Base-by-base conservation (phyloP, 805 yeast species). In the Komagataella mondaviorum region DNA sequence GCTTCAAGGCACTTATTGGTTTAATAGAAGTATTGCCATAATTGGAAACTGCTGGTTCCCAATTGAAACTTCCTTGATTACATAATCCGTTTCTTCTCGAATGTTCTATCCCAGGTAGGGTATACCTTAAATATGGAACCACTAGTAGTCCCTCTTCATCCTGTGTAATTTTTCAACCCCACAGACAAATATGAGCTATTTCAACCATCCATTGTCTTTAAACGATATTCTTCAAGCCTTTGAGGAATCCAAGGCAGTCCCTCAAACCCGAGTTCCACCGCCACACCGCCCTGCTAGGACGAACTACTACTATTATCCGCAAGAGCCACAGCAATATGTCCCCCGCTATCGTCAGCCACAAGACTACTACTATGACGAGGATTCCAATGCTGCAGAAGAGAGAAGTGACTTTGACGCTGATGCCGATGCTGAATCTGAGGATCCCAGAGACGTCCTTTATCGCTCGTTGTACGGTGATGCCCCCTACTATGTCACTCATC, bases 401-500 rank as follows among this genome's bases (percentile, higher is more conserved):
- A 30, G 39, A 30, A 30, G 39, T 14, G 39, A 30, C 12, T 30
- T 30, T 45, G 47, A n/a, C 7, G 49, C 22, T 18, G 49, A 47
- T 6, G 17, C 49, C n/a, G 49, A 47, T 17, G 44, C 20, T 18
- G 49, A 47, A 17, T 23, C 22, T 23, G 49, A 47, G 47, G 49
- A 47, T 14, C 49, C 49, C 22, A 23, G 49, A 17, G 44, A 17
- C 12, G 24, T 47, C 49, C 49, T 47, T 17, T 47, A 47, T 30
- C 23, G 49, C 14, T 47, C 49, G 46, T 30, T 47, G 39, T 47
- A 47, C 45, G 49, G 49, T 4, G 23, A 47, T 14, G 39, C 44
- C 3, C 46, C 46, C 12, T 45, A 45, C 46, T 17, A 18, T 14
- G 46, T 20, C 22, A 17, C 22, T 20, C 46, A 45, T n/a, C 46